Conservation (phyloP, 1,284 basidiomycete species). For the Meira nashicola region DNA sequence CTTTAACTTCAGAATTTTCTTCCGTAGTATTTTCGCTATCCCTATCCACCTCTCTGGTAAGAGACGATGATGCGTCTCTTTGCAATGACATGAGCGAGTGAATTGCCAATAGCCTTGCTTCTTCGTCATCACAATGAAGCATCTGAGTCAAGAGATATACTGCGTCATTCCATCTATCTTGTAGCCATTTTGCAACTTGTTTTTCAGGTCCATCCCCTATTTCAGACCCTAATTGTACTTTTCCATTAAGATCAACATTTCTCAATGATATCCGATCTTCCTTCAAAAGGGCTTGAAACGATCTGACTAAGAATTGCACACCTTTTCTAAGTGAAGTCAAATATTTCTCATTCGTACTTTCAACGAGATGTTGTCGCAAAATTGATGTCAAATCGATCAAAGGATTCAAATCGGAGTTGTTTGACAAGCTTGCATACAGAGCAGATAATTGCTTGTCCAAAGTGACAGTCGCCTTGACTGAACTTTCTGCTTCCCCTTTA, state of each 20-base stretch:
- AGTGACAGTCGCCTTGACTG: not conserved
- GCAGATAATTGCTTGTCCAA: slow-evolving; percentile 3
- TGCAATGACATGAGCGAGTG: slow-evolving; percentile 27
- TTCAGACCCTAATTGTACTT: not conserved
- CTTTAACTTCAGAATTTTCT: not conserved
- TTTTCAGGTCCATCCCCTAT: slow-evolving; percentile 21
- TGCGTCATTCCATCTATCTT: slow-evolving; percentile 40
- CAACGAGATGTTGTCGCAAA: not conserved
- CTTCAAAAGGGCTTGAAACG: slow-evolving; percentile 25
- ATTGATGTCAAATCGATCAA: slow-evolving; percentile 35
- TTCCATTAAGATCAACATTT: slow-evolving; percentile 25
- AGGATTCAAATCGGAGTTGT: slow-evolving; percentile 42
- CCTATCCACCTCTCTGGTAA: slow-evolving; percentile 9
- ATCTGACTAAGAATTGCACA: slow-evolving; percentile 21
- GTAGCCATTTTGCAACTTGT: slow-evolving; percentile 38
- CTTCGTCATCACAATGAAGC: slow-evolving; percentile 23
- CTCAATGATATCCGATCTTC: slow-evolving; percentile 28
- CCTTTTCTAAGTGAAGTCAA: slow-evolving; percentile 10
- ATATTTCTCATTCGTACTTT: slow-evolving; percentile 15
- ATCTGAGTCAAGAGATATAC: slow-evolving; percentile 33
- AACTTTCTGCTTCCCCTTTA: not conserved
- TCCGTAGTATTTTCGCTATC: not conserved
- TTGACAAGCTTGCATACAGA: slow-evolving; percentile 26
- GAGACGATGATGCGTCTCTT: slow-evolving; percentile 20
- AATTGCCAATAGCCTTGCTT: slow-evolving; percentile 23